These are phyloP conservation scores for Chlamydomonas applanata DNA, from an alignment of 139 green algal genomes.

Conservation along the genomic window DNA sequence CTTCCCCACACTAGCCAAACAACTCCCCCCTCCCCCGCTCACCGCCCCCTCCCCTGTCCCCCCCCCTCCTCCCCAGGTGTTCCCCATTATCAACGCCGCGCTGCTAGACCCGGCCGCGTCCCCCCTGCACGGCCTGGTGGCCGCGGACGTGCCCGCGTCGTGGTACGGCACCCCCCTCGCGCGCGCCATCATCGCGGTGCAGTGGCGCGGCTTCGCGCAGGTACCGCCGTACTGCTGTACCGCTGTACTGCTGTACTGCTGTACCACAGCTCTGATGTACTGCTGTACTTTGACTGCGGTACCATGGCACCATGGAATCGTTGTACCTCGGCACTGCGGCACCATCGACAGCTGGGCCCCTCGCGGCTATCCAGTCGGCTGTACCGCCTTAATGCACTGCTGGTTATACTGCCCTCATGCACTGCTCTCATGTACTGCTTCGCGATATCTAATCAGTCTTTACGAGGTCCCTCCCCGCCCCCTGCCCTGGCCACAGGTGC, in stretches of 20 bases:
- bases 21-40: background rate
- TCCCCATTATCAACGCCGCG: slow-evolving; percentile 7
- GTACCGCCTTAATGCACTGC: too few species aligned
- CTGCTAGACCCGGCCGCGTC: background rate
- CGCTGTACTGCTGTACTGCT: too few species aligned
- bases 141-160: slow-evolving; percentile 1
- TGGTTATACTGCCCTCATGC: too few species aligned
- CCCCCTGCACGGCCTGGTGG: background rate
- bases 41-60: background rate
- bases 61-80: background rate
- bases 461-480: too few species aligned
- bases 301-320: too few species aligned
- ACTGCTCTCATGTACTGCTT: too few species aligned
- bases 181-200: slow-evolving; percentile 1
- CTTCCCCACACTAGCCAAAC: background rate
- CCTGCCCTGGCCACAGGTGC: slow-evolving; percentile 4
- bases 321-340: too few species aligned
- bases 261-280: too few species aligned
- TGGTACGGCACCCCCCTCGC: slow-evolving; percentile 11
- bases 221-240: background rate
- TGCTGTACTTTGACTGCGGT: too few species aligned
- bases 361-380: too few species aligned
- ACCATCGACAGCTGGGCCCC: too few species aligned
- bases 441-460: too few species aligned
- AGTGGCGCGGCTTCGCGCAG: slow-evolving; percentile 11